phyloP scores from a whole-genome alignment of 1,284 basidiomycete genomes.

The Rhodotorula sp. region DNA sequence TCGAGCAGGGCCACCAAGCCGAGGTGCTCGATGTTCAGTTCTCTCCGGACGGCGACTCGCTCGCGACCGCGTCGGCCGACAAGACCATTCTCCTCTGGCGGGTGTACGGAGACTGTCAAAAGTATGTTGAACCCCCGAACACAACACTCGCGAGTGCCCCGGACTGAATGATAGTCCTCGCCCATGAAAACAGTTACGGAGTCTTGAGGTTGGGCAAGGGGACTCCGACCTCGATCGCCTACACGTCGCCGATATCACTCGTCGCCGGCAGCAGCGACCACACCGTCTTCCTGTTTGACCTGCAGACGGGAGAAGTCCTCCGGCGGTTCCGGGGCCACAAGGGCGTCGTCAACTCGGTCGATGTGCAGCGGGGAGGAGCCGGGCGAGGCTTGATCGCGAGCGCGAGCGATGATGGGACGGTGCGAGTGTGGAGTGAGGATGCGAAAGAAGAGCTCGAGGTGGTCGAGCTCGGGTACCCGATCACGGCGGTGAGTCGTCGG shows the following conservation, averaged over 20 bases:
- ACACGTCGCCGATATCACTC: slow-evolving; percentile 49
- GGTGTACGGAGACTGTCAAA: slow-evolving; percentile 43
- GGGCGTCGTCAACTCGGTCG: slow-evolving; percentile 83
- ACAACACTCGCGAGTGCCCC: too few relatives aligned
- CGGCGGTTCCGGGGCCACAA: slow-evolving; percentile 76
- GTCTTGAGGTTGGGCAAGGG: slow-evolving; percentile 33
- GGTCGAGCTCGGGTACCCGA: slow-evolving; percentile 79
- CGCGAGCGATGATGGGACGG: slow-evolving; percentile 82
- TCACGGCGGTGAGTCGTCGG: slow-evolving; percentile 61
- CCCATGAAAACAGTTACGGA: slow-evolving; percentile 27
- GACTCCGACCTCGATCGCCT: slow-evolving; percentile 36
- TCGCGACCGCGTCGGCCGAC: slow-evolving; percentile 45
- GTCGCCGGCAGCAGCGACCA: slow-evolving; percentile 83
- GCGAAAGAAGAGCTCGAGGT: slow-evolving; percentile 70
- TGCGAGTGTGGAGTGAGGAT: slow-evolving; percentile 84
- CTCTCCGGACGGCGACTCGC: slow-evolving; percentile 42
- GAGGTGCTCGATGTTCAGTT: slow-evolving; percentile 47
- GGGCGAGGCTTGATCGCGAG: slow-evolving; percentile 71
- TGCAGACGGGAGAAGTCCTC: slow-evolving; percentile 67
- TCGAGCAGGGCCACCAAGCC: slow-evolving; percentile 37
- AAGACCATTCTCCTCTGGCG: slow-evolving; percentile 44
- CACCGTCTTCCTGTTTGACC: slow-evolving; percentile 68
- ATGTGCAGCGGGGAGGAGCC: slow-evolving; percentile 60
- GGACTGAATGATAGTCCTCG: too few relatives aligned
- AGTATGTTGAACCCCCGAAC: slow-evolving; percentile 16